Base-by-base conservation (phyloP, 2,329 filamentous ascomycete genomes). In the Aspergillus brasiliensis region DNA sequence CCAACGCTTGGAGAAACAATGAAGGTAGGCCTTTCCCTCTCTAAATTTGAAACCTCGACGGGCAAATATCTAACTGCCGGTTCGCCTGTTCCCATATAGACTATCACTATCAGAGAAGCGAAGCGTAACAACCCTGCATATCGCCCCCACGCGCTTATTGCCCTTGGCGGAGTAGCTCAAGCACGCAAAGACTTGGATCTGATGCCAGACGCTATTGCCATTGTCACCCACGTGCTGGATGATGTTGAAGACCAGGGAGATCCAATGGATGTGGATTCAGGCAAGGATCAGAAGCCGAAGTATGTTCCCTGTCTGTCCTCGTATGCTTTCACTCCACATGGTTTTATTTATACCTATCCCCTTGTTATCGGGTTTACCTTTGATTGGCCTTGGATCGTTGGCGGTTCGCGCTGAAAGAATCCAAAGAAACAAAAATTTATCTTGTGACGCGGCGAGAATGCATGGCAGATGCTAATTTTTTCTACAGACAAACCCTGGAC, bases 51-150 rank as follows among this genome's bases (percentile, higher is more conserved):
- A 44, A 11, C 42, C 28, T 28, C 11, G 21, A 38, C 15, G 8
- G 38, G 37, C 48, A 17, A 19, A 27, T 15, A 25, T 13, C 54
- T 57, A 31, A 62, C 48, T 49, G 51, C 15, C 38, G 42, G 53
- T 47, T 40, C 19, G 21, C 13, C 10, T 34, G 10, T 34, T 34
- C 31, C 40, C 40, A 5, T 23, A 19, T 38, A 93, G 83, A 69
- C 63, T 5, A 89, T 97, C 65, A 85, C 86, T 5, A 75, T 94
- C 15, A 86, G 94, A 59, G 95, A 99, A 82, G 92, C 92, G 8
- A 97, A 95, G 80, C 86, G 95, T 31, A 94, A 93, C 71, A 97
- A 97, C 70, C 85, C 88, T n/a, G 81, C 82, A 7, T 99, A 98
- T 75, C 86, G 91, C 13, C 88, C 89, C 19, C 83, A 91, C 74